These are phyloP conservation scores for Castanospermum australe DNA, from an alignment of 306 rosid genomes.

Conservation along the genomic window DNA sequence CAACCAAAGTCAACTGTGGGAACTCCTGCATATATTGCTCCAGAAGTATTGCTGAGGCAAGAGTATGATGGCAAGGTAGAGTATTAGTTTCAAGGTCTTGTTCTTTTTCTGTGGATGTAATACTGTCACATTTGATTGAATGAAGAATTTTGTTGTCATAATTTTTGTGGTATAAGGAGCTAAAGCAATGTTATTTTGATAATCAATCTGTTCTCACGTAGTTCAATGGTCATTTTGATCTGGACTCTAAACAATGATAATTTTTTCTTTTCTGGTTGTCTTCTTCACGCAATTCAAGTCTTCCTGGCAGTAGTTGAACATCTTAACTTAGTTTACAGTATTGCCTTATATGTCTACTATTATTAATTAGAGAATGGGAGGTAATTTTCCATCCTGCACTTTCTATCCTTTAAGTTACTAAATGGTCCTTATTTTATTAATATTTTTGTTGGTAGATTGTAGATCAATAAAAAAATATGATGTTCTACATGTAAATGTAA, in stretches of 20 bases:
- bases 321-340: background rate
- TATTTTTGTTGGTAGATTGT: background rate
- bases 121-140: constrained; percentile 6
- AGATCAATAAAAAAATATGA: background rate
- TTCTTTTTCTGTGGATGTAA: background rate
- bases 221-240: constrained; percentile 4
- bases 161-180: background rate
- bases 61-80: constrained; percentile 91
- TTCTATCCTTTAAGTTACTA: background rate
- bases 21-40: constrained; percentile 95
- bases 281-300: background rate
- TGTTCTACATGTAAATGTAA: background rate
- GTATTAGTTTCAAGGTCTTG: background rate
- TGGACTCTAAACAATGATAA: background rate
- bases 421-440: background rate
- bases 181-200: background rate
- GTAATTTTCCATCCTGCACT: background rate
- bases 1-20: constrained; percentile 94
- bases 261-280: background rate
- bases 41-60: constrained; percentile 77
- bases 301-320: background rate
- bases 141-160: background rate
- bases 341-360: background rate
- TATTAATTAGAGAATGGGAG: background rate
- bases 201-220: background rate